phyloP scores from a whole-genome alignment of 371 early-diverging fungal species.

The Syncephalastrum monosporum region DNA sequence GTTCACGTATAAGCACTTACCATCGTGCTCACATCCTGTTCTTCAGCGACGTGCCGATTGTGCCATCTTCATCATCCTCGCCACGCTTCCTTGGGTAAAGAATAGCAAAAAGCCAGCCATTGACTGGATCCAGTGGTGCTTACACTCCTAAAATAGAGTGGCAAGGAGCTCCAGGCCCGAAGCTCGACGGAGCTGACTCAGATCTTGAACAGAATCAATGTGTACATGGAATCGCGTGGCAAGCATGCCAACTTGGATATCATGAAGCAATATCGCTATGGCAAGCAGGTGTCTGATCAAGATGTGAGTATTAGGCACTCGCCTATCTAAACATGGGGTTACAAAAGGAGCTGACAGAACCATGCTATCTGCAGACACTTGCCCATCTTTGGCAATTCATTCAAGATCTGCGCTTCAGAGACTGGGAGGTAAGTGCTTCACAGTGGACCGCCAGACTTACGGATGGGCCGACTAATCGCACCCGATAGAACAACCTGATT shows the following conservation, averaged over 20 bases:
- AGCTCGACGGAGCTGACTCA: slow-evolving; percentile 59
- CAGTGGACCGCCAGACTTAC: background rate
- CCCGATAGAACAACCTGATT: no score
- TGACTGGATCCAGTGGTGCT: background rate
- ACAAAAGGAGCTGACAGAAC: background rate
- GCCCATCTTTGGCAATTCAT: slow-evolving; percentile 71
- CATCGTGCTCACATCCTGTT: background rate
- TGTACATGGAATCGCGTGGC: slow-evolving; percentile 63
- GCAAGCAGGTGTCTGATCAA: slow-evolving; percentile 41
- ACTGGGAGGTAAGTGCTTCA: slow-evolving; percentile 58
- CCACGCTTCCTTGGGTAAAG: slow-evolving; percentile 78
- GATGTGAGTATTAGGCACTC: slow-evolving; percentile 46
- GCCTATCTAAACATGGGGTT: background rate
- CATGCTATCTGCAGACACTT: slow-evolving; percentile 44
- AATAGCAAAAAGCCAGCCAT: background rate
- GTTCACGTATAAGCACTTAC: background rate
- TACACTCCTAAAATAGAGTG: slow-evolving; percentile 32
- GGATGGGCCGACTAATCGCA: background rate
- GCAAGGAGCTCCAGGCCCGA: slow-evolving; percentile 53
- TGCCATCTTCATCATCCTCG: slow-evolving; percentile 67
- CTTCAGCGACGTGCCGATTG: slow-evolving; percentile 68
- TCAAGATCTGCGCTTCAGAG: slow-evolving; percentile 51
- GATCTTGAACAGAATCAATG: slow-evolving; percentile 54
- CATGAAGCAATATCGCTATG: slow-evolving; percentile 54
- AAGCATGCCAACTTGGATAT: slow-evolving; percentile 43